Percentiles rank a stretch among this genome's conserved stretches.
Conservation (phyloP, 768 basidiomycete species). For the Mycena galopus region DNA sequence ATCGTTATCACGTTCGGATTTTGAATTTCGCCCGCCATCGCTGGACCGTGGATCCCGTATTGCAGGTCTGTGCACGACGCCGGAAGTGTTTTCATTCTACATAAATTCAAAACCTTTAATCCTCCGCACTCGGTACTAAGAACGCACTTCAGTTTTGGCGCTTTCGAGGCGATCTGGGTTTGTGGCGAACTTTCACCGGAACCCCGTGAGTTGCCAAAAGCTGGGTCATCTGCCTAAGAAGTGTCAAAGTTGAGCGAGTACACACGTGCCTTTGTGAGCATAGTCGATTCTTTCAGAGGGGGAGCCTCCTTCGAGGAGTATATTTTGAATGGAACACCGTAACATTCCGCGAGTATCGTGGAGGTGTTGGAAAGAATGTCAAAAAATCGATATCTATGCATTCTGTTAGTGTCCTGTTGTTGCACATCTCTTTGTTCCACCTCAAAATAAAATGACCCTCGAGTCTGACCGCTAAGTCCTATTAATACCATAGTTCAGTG, state of each 20-base stretch:
- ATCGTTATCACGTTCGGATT: too few relatives aligned
- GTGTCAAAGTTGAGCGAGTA: too few relatives aligned
- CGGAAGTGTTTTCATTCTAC: too few relatives aligned
- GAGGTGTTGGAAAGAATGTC: constrained; percentile 66
- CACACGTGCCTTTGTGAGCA: constrained; percentile 74
- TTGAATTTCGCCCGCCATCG: too few relatives aligned
- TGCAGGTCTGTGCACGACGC: too few relatives aligned
- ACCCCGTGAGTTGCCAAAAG: constrained; percentile 3
- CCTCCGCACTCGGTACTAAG: too few relatives aligned
- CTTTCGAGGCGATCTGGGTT: neutral
- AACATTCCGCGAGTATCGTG: constrained; percentile 72
- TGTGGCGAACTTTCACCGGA: constrained; percentile 15
- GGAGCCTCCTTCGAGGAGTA: constrained; percentile 83
- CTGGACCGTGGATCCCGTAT: too few relatives aligned
- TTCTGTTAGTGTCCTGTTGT: neutral
- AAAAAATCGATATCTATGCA: constrained; percentile 66
- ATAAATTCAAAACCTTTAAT: too few relatives aligned
- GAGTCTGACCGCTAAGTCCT: constrained; percentile 25
- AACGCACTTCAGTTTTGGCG: neutral
- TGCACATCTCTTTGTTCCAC: neutral
- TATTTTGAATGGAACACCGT: constrained; percentile 72
- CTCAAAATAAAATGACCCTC: constrained; percentile 24
- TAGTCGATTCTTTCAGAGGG: constrained; percentile 73
- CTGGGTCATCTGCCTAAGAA: neutral
- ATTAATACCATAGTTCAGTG: neutral